Evolutionary conservation across 148 eudicot species (phyloP), one percentile per base, ranked within the genome.

Genomic region (Dysphania ambrosioides): DNA sequence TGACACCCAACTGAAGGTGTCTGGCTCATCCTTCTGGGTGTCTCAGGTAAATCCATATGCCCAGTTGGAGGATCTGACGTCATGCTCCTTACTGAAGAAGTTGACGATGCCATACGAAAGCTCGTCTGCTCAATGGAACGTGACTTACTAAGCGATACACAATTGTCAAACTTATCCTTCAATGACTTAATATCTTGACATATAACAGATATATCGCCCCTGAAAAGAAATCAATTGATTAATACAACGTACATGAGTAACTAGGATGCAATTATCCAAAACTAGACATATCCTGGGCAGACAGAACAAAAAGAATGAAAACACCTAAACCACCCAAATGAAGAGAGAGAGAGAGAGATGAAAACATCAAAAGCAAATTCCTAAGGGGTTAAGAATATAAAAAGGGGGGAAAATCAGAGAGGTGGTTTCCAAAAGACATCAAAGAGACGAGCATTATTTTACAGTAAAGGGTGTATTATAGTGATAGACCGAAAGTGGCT

Each of bases 171-270:
- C 32, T 85, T 90, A 76, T 88, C 91, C 81, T 88, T 90, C 42
- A 94, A 85, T 58, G 82, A 71, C 77, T 81, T 88, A 56, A 91
- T 88, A 67, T 91, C 96, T 77, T 91, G 86, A 74, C 91, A 90
- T 31, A 90, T 84, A 12, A 90, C 96, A 65, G 96, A 85, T 0
- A 91, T 87, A 84, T 94, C 98, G 70, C 98, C 98, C 83, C 98
- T 93, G 91, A 80, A 82, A 32, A 53, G 24, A 62, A 27, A 53
- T 15, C 8, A 18, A 8, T 11, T 16, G 16, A 47, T 6, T 55
- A 32, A 41, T 11, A 47, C 8, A 2, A 36, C 5, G 59, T 40
- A 35, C 8, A 70, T 34, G 2, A 56, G 49, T 49, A 30, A 41
- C 16, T 10, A 29, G 18, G 29, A 31, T 8, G 21, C 8, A 29